Base-by-base conservation (phyloP, 2,329 filamentous ascomycete genomes). In the Talaromyces amestolkiae region DNA sequence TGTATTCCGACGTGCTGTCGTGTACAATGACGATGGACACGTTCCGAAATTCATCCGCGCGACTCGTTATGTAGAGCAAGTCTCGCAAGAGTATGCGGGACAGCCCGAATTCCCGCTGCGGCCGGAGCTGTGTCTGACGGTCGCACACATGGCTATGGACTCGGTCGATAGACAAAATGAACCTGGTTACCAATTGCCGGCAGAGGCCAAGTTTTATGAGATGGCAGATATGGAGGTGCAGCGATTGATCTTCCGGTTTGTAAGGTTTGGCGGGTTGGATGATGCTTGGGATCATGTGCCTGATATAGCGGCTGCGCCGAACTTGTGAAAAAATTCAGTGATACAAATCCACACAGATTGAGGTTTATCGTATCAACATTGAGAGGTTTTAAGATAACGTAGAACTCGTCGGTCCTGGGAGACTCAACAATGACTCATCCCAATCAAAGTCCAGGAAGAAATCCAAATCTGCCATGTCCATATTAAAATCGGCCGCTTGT, bases 361-460 rank as follows among this genome's bases (percentile, higher is more conserved):
- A 31, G 7, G 27, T 1, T 31, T 31, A 1, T 6, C 27, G 27
- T 31, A 4, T 31, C 27, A 11, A n/a, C 11, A 51, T 51, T 2
- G 17, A 35, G 31, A 31, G 27, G n/a, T 9, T 19, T 8, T 17
- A 17, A 3, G 2, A 3, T 41, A 22, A 41, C 8, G 4, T n/a
- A 31, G 13, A 59, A 8, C 37, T 41, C 37, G 37, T 31, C 17
- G 11, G 24, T n/a, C 49, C 27, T 33, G 49, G 49, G 11, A 63
- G 37, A n/a, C 61, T 58, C 17, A 58, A n/a, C 17, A 65, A 51
- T 5, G 59, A 61, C 19, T 62, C 64, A 8, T 65, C 47, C 64
- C 58, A 65, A 19, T 61, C 59, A 31, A 61, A 61, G 22, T 65
- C 58, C 37, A 61, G 3, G 19, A 61, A 65, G n/a, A 65, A 43